These are phyloP conservation scores for Metschnikowia cerradonensis DNA, from an alignment of 805 yeast genomes.

Conservation along the genomic window DNA sequence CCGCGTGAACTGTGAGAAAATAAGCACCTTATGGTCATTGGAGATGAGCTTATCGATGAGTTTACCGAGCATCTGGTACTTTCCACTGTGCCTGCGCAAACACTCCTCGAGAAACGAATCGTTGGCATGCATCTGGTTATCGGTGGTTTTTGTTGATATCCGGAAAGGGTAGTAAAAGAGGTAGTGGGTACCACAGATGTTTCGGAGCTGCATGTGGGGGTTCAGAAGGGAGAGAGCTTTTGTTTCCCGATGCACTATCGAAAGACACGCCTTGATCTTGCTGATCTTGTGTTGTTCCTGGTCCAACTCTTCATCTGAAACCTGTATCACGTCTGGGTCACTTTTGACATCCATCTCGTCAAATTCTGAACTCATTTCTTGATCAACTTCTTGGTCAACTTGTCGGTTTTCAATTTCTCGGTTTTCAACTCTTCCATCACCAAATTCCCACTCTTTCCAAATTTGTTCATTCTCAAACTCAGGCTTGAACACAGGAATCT, in stretches of 20 bases:
- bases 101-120: slow-evolving; percentile 27
- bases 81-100: slow-evolving; percentile 59
- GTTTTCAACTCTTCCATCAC: no score
- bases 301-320: neutral
- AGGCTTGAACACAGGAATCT: no score
- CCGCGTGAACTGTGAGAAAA: slow-evolving; percentile 82
- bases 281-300: neutral
- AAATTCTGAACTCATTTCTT: neutral
- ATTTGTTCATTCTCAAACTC: no score
- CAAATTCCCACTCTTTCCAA: neutral
- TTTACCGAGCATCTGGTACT: slow-evolving; percentile 65
- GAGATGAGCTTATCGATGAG: slow-evolving; percentile 49
- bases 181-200: slow-evolving; percentile 83
- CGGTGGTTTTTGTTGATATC: neutral
- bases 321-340: neutral
- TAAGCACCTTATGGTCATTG: slow-evolving; percentile 62
- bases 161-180: slow-evolving; percentile 71
- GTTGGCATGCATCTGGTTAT: slow-evolving; percentile 24
- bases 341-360: neutral
- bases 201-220: slow-evolving; percentile 77
- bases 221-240: slow-evolving; percentile 43
- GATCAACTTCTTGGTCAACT: no score
- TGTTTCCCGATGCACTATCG: slow-evolving; percentile 3
- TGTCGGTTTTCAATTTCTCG: no score
- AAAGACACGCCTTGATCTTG: neutral